Evolutionary conservation across 345 rosid genomes (phyloP), one percentile per base, ranked within the genome.

Genomic region (Nephelium lappaceum): DNA sequence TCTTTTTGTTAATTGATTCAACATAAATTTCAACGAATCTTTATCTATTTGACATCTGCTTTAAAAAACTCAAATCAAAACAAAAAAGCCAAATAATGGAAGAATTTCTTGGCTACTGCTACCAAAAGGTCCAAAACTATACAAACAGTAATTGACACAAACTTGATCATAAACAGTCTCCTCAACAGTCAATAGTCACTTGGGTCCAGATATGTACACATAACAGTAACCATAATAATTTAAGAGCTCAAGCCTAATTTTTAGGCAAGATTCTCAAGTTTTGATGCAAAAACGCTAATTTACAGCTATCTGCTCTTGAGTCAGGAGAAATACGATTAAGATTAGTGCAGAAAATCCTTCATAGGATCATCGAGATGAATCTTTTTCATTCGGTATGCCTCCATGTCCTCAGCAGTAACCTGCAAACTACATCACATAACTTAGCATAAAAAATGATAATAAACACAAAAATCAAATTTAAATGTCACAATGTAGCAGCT

Each of bases 301-400:
- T 58, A 65, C 49, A 58, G 53, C 23, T 16, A 39, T 11, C 67
- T 41, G 12, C 12, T n/a, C 6, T 55, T 23, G 67, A 23, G 43
- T 11, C 6, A 60, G 25, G 27, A 27, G 19, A 68, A 74, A 63
- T 11, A 74, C n/a, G 62, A 57, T 74, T 58, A 74, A 74, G 23
- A 45, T 27, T 70, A 83, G 72, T 84, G 78, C 47, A 86, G 67
- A 69, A 89, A 83, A 77, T 84, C 84, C 81, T 85, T 91, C 90
- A 91, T 86, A 8, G 91, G 93, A 60, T 88, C 91, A 49, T 88
- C 93, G 1, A 74, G 81, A 66, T 82, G 93, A 5, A 82, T 18
- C 81, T 62, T 91, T 71, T 85, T 89, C 89, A 88, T 84, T 42
- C 89, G 63, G 77, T 88, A 89, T 16, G 91, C 93, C 75, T 91